Evolutionary conservation across 2,329 filamentous ascomycete species (phyloP).

Genomic region (Talaromyces piceae): DNA sequence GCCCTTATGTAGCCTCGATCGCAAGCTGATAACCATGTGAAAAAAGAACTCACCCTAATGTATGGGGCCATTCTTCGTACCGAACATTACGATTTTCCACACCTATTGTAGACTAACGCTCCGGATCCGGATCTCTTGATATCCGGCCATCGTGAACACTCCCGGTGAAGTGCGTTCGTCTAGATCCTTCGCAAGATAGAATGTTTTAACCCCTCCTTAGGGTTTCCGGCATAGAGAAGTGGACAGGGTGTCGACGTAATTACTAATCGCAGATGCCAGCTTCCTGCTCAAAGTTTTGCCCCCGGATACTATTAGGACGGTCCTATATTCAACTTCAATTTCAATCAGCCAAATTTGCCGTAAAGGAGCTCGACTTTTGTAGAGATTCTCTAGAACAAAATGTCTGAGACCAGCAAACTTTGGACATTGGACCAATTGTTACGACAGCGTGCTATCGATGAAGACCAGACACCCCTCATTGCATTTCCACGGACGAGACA

Average conservation of each 20-base stretch:
- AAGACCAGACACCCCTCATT: conserved; percentile 4
- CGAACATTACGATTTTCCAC: neutral
- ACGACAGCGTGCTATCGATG: conserved; percentile 3
- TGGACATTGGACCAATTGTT: conserved; percentile 4
- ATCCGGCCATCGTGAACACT: conserved; percentile 1
- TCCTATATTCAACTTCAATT: conserved; percentile 1
- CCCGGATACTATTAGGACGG: neutral
- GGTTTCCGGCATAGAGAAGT: neutral
- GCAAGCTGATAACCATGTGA: neutral
- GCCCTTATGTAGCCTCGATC: neutral
- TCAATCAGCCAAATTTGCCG: conserved; percentile 1
- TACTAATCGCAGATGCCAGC: conserved; percentile 1
- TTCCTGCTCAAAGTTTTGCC: neutral
- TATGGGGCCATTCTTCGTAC: conserved; percentile 1
- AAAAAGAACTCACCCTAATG: neutral
- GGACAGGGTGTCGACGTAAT: neutral
- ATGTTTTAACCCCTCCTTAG: neutral
- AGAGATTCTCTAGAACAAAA: conserved; percentile 2
- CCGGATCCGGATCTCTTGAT: neutral
- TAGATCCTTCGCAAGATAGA: neutral
- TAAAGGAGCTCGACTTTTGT: neutral
- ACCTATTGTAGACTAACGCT: neutral
- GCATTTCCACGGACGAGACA: conserved; percentile 2
- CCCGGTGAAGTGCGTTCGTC: neutral
- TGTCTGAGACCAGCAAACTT: conserved; percentile 1